Evolutionary conservation across 2,329 filamentous ascomycete genomes (phyloP).

Genomic region (Coniochaeta prunicola): DNA sequence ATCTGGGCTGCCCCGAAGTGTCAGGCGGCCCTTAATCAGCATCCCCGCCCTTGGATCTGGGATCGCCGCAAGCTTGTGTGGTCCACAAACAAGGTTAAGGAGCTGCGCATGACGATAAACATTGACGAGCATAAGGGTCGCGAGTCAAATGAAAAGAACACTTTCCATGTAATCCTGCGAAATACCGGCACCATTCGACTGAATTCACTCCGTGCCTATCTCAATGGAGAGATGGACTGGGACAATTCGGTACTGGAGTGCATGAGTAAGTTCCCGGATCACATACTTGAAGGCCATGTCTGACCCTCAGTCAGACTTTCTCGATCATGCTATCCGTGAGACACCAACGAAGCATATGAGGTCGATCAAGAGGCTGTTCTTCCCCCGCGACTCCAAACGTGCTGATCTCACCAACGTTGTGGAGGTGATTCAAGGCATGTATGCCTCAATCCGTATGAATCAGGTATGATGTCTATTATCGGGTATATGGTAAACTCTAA

Average conservation of each 20-base stretch:
- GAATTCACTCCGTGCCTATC: slow-evolving; percentile 56
- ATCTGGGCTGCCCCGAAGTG: slow-evolving; percentile 64
- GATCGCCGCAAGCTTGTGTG: slow-evolving; percentile 85
- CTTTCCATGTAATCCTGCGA: slow-evolving; percentile 54
- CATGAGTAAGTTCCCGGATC: slow-evolving; percentile 48
- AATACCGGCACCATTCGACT: slow-evolving; percentile 65
- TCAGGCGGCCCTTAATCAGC: slow-evolving; percentile 41
- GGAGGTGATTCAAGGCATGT: slow-evolving; percentile 82
- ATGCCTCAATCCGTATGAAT: slow-evolving; percentile 74
- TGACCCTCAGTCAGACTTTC: slow-evolving; percentile 48
- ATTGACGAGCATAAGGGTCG: slow-evolving; percentile 57
- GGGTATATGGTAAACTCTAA: background rate
- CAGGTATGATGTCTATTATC: background rate
- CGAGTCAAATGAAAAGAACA: slow-evolving; percentile 28
- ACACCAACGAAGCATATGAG: slow-evolving; percentile 61
- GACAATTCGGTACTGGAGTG: slow-evolving; percentile 66
- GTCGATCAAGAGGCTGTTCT: slow-evolving; percentile 78
- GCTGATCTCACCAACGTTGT: slow-evolving; percentile 47
- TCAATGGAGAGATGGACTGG: slow-evolving; percentile 52
- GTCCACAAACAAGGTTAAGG: slow-evolving; percentile 38
- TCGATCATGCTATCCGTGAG: slow-evolving; percentile 84
- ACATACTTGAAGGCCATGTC: slow-evolving; percentile 1
- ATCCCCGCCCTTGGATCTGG: slow-evolving; percentile 55
- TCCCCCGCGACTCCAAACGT: slow-evolving; percentile 44
- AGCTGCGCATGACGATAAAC: slow-evolving; percentile 55